Evolutionary conservation across 345 rosid species (phyloP).

Genomic region (Combretum micranthum): DNA sequence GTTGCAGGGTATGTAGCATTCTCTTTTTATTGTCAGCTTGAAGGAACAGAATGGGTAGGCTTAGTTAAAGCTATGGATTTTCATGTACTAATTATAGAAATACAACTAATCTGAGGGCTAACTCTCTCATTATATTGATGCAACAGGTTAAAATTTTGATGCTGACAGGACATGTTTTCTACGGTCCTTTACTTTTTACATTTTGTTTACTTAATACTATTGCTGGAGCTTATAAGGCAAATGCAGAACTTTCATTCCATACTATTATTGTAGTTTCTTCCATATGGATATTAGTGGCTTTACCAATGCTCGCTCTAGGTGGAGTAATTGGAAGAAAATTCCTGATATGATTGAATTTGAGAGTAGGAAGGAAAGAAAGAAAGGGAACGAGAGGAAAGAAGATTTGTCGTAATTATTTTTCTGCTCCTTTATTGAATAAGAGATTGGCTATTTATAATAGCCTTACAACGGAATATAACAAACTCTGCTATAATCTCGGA

Average conservation of each 20-base stretch:
- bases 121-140: background rate
- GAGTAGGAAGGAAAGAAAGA: too few species aligned
- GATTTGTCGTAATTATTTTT: too few species aligned
- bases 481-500: too few species aligned
- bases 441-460: too few species aligned
- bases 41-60: constrained; percentile 76
- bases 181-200: constrained; percentile 73
- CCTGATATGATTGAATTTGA: too few species aligned
- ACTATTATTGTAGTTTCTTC: constrained; percentile 72
- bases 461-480: too few species aligned
- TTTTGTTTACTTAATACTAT: constrained; percentile 87
- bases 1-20: constrained; percentile 69
- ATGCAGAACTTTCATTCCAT: constrained; percentile 81
- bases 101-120: too few species aligned
- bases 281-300: constrained; percentile 74
- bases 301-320: constrained; percentile 76
- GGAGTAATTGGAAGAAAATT: constrained; percentile 87
- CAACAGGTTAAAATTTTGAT: constrained; percentile 65
- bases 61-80: constrained; percentile 1
- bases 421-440: too few species aligned
- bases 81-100: background rate
- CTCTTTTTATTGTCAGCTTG: constrained; percentile 81
- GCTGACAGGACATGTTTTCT: constrained; percentile 76
- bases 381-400: too few species aligned
- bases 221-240: constrained; percentile 71